Conservation (phyloP, 768 basidiomycete genomes). For the Pulveroboletus sp. region DNA sequence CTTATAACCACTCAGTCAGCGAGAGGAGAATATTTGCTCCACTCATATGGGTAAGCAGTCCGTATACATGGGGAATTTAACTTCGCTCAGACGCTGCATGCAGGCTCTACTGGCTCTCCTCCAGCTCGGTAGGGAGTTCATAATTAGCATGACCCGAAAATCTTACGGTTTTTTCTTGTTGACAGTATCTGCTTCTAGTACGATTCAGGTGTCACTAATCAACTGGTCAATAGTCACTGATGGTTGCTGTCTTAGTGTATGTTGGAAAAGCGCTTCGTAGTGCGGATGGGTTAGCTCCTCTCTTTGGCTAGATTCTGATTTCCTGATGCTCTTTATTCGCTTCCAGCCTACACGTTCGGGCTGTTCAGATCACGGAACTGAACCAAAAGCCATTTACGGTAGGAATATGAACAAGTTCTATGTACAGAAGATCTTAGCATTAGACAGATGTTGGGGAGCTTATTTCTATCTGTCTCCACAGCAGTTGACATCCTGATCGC, state of each 20-base stretch:
- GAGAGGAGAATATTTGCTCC: neutral
- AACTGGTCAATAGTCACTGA: neutral
- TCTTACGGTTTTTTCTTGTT: neutral
- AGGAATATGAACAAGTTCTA: neutral
- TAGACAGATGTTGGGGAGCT: neutral
- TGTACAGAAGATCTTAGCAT: neutral
- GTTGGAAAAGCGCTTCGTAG: neutral
- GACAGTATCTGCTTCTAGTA: neutral
- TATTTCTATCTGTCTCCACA: neutral
- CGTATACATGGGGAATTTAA: neutral
- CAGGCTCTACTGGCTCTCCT: neutral
- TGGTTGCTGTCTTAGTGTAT: neutral
- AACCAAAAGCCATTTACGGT: neutral
- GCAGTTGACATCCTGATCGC: slow-evolving; percentile 8
- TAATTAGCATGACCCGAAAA: too few species aligned
- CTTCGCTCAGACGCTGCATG: neutral
- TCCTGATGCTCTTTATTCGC: neutral
- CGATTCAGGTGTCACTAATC: neutral
- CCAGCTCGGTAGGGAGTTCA: neutral
- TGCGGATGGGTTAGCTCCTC: neutral
- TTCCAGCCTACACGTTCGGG: neutral
- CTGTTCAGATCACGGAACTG: neutral
- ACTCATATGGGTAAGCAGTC: neutral
- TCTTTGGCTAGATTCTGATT: neutral
- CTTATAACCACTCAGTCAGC: neutral